Conservation (phyloP, 2,329 filamentous ascomycete genomes). For the Gaeumannomyces tritici region DNA sequence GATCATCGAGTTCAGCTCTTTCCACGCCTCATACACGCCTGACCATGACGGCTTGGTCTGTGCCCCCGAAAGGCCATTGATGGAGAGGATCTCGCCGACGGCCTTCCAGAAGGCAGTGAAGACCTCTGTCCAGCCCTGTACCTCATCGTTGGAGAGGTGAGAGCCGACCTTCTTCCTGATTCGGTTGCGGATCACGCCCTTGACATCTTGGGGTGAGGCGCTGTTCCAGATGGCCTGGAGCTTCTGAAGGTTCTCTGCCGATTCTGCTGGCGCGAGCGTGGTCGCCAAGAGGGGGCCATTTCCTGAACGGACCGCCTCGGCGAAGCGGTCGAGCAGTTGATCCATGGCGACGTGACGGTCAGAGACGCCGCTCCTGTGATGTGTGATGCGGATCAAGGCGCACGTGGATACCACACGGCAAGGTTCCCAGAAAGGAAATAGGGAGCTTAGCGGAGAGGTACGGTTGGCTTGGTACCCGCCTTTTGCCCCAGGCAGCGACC, state of each 20-base stretch:
- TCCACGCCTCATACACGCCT: conserved; percentile 84
- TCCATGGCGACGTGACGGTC: conserved; percentile 47
- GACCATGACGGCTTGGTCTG: conserved; percentile 51
- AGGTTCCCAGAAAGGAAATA: background rate
- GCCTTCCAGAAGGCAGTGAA: conserved; percentile 80
- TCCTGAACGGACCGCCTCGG: conserved; percentile 50
- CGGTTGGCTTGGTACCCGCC: background rate
- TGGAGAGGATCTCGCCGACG: conserved; percentile 59
- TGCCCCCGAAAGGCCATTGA: conserved; percentile 40
- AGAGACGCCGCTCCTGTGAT: too few relatives aligned
- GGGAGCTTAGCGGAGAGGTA: background rate
- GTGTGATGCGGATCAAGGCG: background rate
- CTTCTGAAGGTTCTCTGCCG: conserved; percentile 50
- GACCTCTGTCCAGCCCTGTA: conserved; percentile 77
- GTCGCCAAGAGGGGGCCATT: conserved; percentile 67
- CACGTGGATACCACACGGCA: background rate
- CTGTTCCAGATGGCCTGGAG: conserved; percentile 63
- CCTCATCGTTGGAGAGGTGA: conserved; percentile 53
- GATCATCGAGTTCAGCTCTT: conserved; percentile 66
- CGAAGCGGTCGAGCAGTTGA: conserved; percentile 63
- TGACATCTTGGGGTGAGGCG: conserved; percentile 56
- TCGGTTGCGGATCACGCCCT: conserved; percentile 63
- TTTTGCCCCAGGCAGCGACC: background rate
- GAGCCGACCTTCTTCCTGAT: conserved; percentile 47
- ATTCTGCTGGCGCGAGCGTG: conserved; percentile 63